A percentile compares a stretch with the other conserved stretches of the same genome.
phyloP scores from a whole-genome alignment of 2,329 filamentous ascomycete species.

The Ploettnerulaceae sp. region DNA sequence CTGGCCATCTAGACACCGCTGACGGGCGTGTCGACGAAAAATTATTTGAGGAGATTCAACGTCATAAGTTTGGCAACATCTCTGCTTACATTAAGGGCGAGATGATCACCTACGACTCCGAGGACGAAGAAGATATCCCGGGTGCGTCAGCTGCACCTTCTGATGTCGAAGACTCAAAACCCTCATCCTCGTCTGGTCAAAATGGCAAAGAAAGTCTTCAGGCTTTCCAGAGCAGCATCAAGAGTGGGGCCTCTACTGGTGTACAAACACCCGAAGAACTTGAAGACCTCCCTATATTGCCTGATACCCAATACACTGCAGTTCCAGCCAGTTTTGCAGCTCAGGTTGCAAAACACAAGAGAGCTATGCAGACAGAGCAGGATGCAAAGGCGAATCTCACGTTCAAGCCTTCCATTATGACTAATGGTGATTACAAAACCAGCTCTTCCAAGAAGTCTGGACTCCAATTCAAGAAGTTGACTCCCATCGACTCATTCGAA shows the following conservation, averaged over 20 bases:
- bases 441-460: neutral
- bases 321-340: too few relatives aligned
- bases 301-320: too few relatives aligned
- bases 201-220: constrained; percentile 1
- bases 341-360: too few relatives aligned
- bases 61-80: neutral
- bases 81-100: neutral
- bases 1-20: too few relatives aligned
- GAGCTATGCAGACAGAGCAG: too few relatives aligned
- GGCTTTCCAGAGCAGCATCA: neutral
- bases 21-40: too few relatives aligned
- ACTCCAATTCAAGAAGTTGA: constrained; percentile 27
- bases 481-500: constrained; percentile 22
- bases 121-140: constrained; percentile 2
- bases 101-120: constrained; percentile 1
- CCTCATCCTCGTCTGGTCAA: neutral
- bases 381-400: too few relatives aligned
- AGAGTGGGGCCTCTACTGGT: too few relatives aligned
- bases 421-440: too few relatives aligned
- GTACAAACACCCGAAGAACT: neutral
- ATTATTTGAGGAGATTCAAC: too few relatives aligned
- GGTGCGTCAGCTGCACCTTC: neutral
- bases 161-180: neutral
- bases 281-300: too few relatives aligned
- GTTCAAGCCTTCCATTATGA: too few relatives aligned